Conservation (phyloP, 176 grass and related monocot species). For the Thalia dealbata region DNA sequence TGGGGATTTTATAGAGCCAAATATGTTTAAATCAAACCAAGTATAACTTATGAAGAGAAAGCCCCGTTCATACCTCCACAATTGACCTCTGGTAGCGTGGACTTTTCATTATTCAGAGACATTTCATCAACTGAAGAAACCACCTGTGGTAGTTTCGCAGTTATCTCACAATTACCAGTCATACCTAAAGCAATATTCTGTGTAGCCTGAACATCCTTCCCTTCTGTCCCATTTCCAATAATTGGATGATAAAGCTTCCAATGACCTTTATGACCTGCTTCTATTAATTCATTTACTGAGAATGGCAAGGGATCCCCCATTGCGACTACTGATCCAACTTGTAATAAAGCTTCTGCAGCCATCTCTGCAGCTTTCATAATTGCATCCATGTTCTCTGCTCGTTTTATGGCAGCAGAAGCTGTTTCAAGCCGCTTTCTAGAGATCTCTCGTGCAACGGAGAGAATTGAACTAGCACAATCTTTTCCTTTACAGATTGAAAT, state of each 20-base stretch:
- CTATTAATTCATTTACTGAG: slow-evolving; percentile 70
- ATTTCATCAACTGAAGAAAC: slow-evolving; percentile 15
- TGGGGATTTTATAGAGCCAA: not conserved
- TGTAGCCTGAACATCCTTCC: slow-evolving; percentile 5
- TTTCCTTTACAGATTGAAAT: slow-evolving; percentile 37
- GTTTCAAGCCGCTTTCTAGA: slow-evolving; percentile 80
- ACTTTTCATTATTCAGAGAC: slow-evolving; percentile 28
- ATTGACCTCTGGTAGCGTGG: not conserved
- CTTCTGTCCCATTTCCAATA: slow-evolving; percentile 31
- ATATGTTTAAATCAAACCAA: not conserved
- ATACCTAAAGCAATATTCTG: slow-evolving; percentile 20
- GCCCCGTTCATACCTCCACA: not conserved
- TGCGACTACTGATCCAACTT: slow-evolving; percentile 60
- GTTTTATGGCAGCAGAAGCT: slow-evolving; percentile 79
- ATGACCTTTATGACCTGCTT: slow-evolving; percentile 60
- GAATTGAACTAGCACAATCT: slow-evolving; percentile 37
- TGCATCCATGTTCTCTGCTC: slow-evolving; percentile 83
- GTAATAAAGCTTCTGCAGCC: slow-evolving; percentile 77
- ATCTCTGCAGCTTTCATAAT: slow-evolving; percentile 91
- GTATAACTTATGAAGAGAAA: not conserved
- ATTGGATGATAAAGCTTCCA: slow-evolving; percentile 51
- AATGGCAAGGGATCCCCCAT: slow-evolving; percentile 95
- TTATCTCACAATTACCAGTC: slow-evolving; percentile 24
- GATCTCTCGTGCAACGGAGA: slow-evolving; percentile 65
- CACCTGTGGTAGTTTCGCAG: slow-evolving; percentile 26